Base-by-base conservation (phyloP, 1,284 basidiomycete genomes). In the Schizophyllum amplum region DNA sequence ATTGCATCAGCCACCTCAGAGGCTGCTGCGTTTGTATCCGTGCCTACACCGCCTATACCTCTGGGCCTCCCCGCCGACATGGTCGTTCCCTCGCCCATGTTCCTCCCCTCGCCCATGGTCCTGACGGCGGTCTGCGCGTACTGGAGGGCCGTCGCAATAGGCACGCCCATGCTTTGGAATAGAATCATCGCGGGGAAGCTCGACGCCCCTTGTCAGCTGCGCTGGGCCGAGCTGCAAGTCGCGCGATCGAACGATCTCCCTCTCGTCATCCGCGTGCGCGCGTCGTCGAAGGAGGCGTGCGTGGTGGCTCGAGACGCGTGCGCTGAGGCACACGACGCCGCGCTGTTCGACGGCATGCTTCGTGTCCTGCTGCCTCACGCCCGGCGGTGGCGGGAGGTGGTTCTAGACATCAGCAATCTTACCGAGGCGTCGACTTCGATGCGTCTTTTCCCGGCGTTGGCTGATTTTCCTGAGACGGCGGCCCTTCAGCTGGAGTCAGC, bases 101-200 rank as follows among this genome's bases (percentile, higher is more conserved):
- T n/a, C n/a, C 33, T 42, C 33, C 33, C 13, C 33, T 9, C 33
- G 7, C 71, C 77, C 15, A 61, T 79, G 24, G 54, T 64, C 26
- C 58, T 81, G 54, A 77, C 77, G 0, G 78, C 80, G 57, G 75
- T 80, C 24, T 81, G 71, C 61, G 69, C 66, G 55, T 68, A 66
- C 57, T 81, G 79, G 76, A 72, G 79, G 21, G 64, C 63, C 21
- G 68, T 79, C 33, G 69, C 72, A 5, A 65, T 81, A 20, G 58
- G 64, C 20, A 73, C 72, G 3, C 68, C 77, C 1, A 48, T 61
- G 21, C 69, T 82, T 13, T 82, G 78, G 79, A 68, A 74, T 3
- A 69, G 67, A 47, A 67, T 80, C 49, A 65, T 63, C 42, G 71
- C 64, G 62, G 33, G 17, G 13, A 17, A 42, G 11, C 33, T 42